Percentiles rank a stretch among this genome's conserved stretches.
Evolutionary conservation across 148 eudicot genomes (phyloP).

Genomic region (Chenopodium album): DNA sequence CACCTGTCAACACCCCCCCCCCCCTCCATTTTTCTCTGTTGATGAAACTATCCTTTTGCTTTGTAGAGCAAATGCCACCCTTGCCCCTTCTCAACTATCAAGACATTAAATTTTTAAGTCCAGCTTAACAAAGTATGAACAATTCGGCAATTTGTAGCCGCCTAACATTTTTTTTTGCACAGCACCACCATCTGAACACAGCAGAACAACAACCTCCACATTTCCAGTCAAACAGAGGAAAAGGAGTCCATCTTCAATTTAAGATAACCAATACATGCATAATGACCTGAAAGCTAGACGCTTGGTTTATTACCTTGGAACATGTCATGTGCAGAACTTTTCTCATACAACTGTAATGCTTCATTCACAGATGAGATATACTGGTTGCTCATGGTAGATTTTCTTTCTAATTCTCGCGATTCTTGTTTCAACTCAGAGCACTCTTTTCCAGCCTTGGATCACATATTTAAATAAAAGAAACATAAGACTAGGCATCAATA

Average conservation of each 20-base stretch:
- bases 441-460: conserved; percentile 55
- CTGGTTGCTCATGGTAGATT: conserved; percentile 39
- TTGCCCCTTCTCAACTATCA: not conserved
- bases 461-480: not conserved
- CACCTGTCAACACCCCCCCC: not conserved
- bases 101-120: not conserved
- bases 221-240: not conserved
- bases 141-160: not conserved
- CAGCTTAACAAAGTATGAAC: not conserved
- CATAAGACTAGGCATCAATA: not conserved
- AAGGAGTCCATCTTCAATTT: not conserved
- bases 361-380: conserved; percentile 51
- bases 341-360: conserved; percentile 55
- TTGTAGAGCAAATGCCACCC: not conserved
- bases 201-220: not conserved
- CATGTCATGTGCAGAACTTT: conserved; percentile 39
- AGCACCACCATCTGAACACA: not conserved
- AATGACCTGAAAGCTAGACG: not conserved
- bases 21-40: not conserved
- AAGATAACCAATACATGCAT: conserved; percentile 4
- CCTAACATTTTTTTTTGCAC: not conserved
- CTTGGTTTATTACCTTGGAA: conserved; percentile 50
- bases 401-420: conserved; percentile 43
- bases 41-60: not conserved
- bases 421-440: conserved; percentile 55